Conservation (phyloP, 1,139 yeast species). For the Debaryomycetaceae sp. region DNA sequence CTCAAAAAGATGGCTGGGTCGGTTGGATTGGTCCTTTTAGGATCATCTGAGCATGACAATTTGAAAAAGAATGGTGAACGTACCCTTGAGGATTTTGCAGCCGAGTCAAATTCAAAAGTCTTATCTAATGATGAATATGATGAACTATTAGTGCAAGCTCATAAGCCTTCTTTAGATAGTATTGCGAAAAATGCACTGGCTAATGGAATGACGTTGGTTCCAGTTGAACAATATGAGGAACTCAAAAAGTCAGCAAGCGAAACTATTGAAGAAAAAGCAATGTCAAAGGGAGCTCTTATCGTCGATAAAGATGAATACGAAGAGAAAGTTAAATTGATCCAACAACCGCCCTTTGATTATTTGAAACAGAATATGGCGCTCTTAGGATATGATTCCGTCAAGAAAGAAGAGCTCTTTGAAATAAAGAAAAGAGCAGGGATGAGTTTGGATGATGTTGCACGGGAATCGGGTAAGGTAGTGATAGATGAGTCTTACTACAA, state of each 20-base stretch:
- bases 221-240: conserved; percentile 22
- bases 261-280: conserved; percentile 17
- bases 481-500: conserved; percentile 31
- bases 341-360: background rate
- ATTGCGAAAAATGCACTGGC: conserved; percentile 24
- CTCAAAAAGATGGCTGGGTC: conserved; percentile 28
- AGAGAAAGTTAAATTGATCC: background rate
- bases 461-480: conserved; percentile 31
- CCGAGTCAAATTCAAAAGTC: conserved; percentile 10
- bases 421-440: background rate
- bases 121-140: conserved; percentile 24
- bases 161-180: conserved; percentile 35
- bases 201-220: conserved; percentile 27
- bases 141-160: conserved; percentile 30
- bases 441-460: background rate
- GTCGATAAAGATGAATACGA: background rate
- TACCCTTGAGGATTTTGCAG: conserved; percentile 14
- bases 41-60: conserved; percentile 8
- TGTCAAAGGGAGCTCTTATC: conserved; percentile 5
- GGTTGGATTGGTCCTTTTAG: conserved; percentile 9
- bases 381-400: background rate
- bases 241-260: conserved; percentile 15
- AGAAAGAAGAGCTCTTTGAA: background rate
- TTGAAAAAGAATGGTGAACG: conserved; percentile 11
- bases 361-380: background rate